Evolutionary conservation across 148 eudicot species (phyloP).

Genomic region (Chenopodium album): DNA sequence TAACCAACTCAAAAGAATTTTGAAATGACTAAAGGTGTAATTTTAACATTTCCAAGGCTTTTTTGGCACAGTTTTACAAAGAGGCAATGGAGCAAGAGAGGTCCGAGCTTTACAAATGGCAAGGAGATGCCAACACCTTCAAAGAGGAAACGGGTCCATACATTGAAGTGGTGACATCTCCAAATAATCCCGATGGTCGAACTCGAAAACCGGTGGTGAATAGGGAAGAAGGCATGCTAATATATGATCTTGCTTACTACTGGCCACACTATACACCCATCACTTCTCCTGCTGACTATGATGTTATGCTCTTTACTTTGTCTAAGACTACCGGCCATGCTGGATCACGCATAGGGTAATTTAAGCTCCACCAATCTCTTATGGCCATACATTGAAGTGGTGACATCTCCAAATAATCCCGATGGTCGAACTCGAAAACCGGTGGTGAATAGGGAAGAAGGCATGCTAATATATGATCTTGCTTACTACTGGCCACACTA

Average conservation of each 20-base stretch:
- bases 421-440: conserved; percentile 50
- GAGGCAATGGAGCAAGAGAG: conserved; percentile 43
- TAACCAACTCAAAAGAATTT: no score
- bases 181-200: conserved; percentile 78
- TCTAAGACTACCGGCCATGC: conserved; percentile 94
- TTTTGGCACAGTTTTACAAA: conserved; percentile 46
- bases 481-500: conserved; percentile 96
- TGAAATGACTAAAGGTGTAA: neutral
- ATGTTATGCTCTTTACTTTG: conserved; percentile 72
- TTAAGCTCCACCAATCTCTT: no score
- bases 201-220: conserved; percentile 46
- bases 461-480: conserved; percentile 60
- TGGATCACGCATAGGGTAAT: conserved; percentile 90
- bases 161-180: conserved; percentile 69
- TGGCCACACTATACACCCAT: conserved; percentile 96
- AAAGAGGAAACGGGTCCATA: conserved; percentile 42
- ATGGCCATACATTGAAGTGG: conserved; percentile 68
- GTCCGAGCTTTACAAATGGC: conserved; percentile 55
- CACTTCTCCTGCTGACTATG: conserved; percentile 42
- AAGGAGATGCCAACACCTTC: conserved; percentile 51
- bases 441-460: conserved; percentile 46
- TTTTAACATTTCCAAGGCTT: neutral
- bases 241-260: conserved; percentile 82
- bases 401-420: conserved; percentile 79
- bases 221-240: conserved; percentile 41